These are phyloP conservation scores for Xerocomellus dryophilus DNA, from an alignment of 768 basidiomycete genomes.

Conservation along the genomic window DNA sequence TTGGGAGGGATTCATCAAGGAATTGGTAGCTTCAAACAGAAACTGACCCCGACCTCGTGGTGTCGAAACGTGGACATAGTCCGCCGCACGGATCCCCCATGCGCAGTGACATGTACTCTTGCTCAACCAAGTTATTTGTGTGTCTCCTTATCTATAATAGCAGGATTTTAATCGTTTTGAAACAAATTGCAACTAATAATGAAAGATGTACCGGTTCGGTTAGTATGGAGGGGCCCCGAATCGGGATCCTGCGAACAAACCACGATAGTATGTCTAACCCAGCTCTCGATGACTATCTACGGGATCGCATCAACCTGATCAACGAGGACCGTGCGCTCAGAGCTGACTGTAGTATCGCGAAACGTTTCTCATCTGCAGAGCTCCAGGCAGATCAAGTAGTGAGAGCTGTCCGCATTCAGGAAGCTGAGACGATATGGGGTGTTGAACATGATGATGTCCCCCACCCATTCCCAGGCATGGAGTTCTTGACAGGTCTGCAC, in stretches of 20 bases:
- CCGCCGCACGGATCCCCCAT: neutral
- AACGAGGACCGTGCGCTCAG: constrained; percentile 49
- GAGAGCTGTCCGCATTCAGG: constrained; percentile 45
- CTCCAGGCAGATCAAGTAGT: constrained; percentile 44
- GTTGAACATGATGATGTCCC: constrained; percentile 26
- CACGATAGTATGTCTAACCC: constrained; percentile 6
- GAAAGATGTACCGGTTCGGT: neutral
- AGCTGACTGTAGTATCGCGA: constrained; percentile 36
- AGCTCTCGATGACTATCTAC: constrained; percentile 10
- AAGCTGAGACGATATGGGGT: no score
- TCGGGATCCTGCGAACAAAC: neutral
- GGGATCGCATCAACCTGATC: constrained; percentile 29
- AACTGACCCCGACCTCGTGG: neutral
- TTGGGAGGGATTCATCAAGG: constrained; percentile 48
- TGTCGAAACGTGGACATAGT: neutral
- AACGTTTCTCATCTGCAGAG: constrained; percentile 39
- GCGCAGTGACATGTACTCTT: neutral
- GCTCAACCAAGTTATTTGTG: neutral
- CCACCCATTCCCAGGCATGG: constrained; percentile 69
- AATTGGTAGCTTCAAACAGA: constrained; percentile 21
- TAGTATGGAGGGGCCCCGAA: neutral
- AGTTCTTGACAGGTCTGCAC: constrained; percentile 54
- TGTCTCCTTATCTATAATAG: neutral
- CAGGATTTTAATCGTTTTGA: neutral
- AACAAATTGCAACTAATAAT: neutral